A percentile compares a stretch with the other conserved stretches of the same genome.
Conservation (phyloP, 495 filamentous ascomycete species). For the Diplogelasinospora grovesii region DNA sequence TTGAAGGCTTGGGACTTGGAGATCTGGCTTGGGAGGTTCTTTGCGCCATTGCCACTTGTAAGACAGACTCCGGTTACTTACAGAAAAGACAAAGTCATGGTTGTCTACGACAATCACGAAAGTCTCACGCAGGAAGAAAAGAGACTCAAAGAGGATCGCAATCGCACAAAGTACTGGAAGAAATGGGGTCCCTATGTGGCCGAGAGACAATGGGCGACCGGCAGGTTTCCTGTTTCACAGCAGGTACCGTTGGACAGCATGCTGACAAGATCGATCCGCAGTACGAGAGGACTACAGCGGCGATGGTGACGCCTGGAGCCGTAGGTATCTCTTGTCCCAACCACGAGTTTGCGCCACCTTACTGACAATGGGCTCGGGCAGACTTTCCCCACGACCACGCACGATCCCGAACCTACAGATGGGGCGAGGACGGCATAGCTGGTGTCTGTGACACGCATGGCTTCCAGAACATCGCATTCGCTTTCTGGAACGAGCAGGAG, state of each 20-base stretch:
- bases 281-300: conserved; percentile 86
- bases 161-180: conserved; percentile 86
- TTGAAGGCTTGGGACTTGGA: too few species aligned
- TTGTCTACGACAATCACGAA: conserved; percentile 76
- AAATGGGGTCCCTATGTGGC: conserved; percentile 80
- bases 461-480: conserved; percentile 83
- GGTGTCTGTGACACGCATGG: conserved; percentile 91
- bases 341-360: background rate
- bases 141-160: conserved; percentile 75
- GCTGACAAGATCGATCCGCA: too few species aligned
- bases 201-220: conserved; percentile 84
- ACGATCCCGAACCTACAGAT: conserved; percentile 78
- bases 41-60: too few species aligned
- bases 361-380: conserved; percentile 23
- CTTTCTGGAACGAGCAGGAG: conserved; percentile 98
- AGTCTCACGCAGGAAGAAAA: conserved; percentile 83
- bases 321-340: conserved; percentile 44
- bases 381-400: conserved; percentile 93
- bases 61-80: background rate
- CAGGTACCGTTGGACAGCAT: too few species aligned
- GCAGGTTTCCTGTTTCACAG: conserved; percentile 44
- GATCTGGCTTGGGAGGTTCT: too few species aligned
- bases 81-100: conserved; percentile 51
- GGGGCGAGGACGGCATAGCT: conserved; percentile 97
- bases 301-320: conserved; percentile 93